These are phyloP conservation scores for Ophiostoma piceae DNA, from an alignment of 2,329 filamentous ascomycete species.

Conservation along the genomic window DNA sequence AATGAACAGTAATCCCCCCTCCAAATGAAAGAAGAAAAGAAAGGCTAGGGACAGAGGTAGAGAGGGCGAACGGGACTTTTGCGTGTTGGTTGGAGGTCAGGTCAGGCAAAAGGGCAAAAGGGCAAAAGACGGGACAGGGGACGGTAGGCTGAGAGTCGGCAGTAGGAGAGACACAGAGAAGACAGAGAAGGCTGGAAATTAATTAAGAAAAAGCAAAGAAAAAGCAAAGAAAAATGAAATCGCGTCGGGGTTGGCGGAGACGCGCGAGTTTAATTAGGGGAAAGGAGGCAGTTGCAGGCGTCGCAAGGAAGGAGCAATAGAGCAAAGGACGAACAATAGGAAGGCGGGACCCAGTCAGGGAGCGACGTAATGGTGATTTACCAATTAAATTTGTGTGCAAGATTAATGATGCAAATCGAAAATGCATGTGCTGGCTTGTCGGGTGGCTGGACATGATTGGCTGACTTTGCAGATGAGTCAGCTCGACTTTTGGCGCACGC, in stretches of 20 bases:
- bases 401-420: not conserved
- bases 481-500: not conserved
- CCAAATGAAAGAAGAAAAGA: slow-evolving; percentile 12
- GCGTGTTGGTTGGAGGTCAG: not conserved
- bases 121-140: not conserved
- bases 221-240: not conserved
- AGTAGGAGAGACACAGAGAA: not conserved
- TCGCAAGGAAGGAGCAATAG: not conserved
- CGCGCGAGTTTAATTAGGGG: not conserved
- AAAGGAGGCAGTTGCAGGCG: not conserved
- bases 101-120: not conserved
- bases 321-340: not conserved
- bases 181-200: slow-evolving; percentile 1
- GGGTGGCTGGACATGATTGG: not conserved
- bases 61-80: slow-evolving; percentile 5
- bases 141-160: not conserved
- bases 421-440: not conserved
- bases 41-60: not conserved
- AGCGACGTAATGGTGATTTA: not conserved
- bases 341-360: not conserved
- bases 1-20: not conserved
- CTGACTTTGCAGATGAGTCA: not conserved
- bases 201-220: not conserved
- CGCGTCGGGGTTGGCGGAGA: not conserved
- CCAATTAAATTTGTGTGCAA: not conserved